Evolutionary conservation across 2,329 filamentous ascomycete species (phyloP).

Genomic region (Sporothrix inflata): DNA sequence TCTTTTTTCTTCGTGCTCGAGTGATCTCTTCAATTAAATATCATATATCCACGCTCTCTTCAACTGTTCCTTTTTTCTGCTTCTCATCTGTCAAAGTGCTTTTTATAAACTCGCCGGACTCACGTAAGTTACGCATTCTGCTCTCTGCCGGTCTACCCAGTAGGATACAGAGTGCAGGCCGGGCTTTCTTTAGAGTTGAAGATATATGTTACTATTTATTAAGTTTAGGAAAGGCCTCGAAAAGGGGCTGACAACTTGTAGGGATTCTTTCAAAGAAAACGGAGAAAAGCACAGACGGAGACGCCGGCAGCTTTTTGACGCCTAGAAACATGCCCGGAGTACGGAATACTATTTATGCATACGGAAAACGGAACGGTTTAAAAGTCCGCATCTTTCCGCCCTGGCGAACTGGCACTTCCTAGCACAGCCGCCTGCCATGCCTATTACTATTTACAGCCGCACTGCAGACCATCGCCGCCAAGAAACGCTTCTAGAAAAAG

Average conservation of each 20-base stretch:
- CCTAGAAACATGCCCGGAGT: not conserved
- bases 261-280: no score
- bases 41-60: not conserved
- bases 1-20: not conserved
- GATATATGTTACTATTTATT: no score
- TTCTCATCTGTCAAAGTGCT: no score
- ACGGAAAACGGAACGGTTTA: not conserved
- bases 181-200: no score
- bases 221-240: no score
- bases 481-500: not conserved
- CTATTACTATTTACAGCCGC: not conserved
- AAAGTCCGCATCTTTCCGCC: not conserved
- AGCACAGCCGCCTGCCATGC: not conserved
- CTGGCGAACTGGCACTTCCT: not conserved
- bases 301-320: not conserved
- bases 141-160: no score
- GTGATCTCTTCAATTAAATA: not conserved
- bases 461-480: not conserved
- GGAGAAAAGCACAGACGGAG: not conserved
- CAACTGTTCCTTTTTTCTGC: not conserved
- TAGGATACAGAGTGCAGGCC: no score
- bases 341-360: not conserved
- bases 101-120: no score
- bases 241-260: no score
- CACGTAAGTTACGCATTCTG: no score